Base-by-base conservation (phyloP, 305 asterid genomes). In the Euphrasia arctica region DNA sequence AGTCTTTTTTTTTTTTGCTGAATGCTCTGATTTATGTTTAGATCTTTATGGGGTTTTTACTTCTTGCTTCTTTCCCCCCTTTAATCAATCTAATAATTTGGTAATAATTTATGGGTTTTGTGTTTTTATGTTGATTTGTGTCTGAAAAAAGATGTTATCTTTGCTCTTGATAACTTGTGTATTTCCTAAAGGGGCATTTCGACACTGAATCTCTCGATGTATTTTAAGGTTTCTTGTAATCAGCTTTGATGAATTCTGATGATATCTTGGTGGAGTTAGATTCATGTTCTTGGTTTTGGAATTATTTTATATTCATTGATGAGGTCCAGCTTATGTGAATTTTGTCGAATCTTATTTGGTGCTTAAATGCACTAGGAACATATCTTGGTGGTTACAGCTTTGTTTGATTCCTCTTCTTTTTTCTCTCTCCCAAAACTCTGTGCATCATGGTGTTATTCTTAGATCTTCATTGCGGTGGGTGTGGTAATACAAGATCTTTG, bases 191-290 rank as follows among this genome's bases (percentile, higher is more conserved):
- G 27, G 43, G 43, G 10, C 43, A 1, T 39, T 39, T 39, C 9
- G 64, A 47, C 54, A 57, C 45, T 65, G 63, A 68, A 68, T 39
- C 52, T 39, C 47, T 39, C 47, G 32, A 49, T 47, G 39, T 64
- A 15, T 57, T 64, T 64, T 74, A 10, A 34, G 36, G 59, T 64
- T 50, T 29, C 67, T 64, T 45, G 42, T 39, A 52, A 61, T 75
- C 58, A 36, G 58, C 55, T 69, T 45, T 18, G 70, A 52, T 70
- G 34, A 64, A 18, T 43, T 56, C 42, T 70, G 62, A 36, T 36
- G 42, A 0, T 25, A 25, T 25, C 27, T 25, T 25, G 27, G 27
- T 43, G 4, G 49, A 43, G 18, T 48, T 48, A 48, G 52, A 48
- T 48, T 48, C 52, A 48, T 48, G 52, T 12, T 48, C 15, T n/a